A percentile compares a stretch with the other conserved stretches of the same genome.
Evolutionary conservation across 2,329 filamentous ascomycete species (phyloP).

Genomic region (Sclerotinia sclerotiorum): DNA sequence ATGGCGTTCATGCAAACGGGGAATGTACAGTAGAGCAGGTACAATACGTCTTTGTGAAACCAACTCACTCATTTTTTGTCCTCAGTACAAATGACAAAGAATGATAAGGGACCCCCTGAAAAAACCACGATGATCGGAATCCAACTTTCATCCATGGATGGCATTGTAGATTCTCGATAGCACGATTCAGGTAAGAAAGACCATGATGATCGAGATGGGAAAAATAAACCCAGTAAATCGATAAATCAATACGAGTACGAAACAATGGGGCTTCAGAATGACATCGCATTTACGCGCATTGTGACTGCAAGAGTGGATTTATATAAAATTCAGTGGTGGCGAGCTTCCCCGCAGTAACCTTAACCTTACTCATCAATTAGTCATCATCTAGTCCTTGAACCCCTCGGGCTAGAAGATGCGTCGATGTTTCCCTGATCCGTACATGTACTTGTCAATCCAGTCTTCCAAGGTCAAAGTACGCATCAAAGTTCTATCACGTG

Average conservation of each 20-base stretch:
- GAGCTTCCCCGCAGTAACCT: too few species aligned
- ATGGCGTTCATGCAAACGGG: not conserved
- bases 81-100: not conserved
- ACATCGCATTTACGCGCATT: not conserved
- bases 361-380: too few species aligned
- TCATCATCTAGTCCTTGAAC: too few species aligned
- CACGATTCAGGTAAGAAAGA: not conserved
- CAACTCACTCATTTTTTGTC: not conserved
- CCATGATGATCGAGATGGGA: not conserved
- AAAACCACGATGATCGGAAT: not conserved
- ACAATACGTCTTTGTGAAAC: not conserved
- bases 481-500: too few species aligned
- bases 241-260: conserved; percentile 8
- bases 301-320: not conserved
- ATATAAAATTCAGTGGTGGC: too few species aligned
- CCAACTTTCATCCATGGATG: not conserved
- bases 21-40: not conserved
- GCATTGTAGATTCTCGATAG: not conserved
- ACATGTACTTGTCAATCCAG: too few species aligned
- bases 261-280: not conserved
- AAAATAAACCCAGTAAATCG: not conserved
- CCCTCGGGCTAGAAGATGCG: too few species aligned
- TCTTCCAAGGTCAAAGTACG: too few species aligned
- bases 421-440: too few species aligned
- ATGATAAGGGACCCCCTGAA: not conserved